These are phyloP conservation scores for Microbotryomycetes sp. DNA, from an alignment of 1,284 basidiomycete species.

Conservation along the genomic window DNA sequence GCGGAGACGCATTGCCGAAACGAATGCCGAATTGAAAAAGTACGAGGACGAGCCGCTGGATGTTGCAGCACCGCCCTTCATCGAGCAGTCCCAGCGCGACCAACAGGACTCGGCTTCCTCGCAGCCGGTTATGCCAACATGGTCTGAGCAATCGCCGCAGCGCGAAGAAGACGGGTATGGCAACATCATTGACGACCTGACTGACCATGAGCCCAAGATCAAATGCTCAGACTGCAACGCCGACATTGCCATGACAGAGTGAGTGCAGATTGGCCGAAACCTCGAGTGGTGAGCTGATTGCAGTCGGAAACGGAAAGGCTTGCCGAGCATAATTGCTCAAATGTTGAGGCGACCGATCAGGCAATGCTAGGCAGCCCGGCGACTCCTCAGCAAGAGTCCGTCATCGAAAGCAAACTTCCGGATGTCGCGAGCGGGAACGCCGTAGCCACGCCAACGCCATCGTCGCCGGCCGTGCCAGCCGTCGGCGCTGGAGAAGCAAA, in stretches of 20 bases:
- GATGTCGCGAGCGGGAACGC: too few species aligned
- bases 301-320: too few species aligned
- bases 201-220: slow-evolving; percentile 18
- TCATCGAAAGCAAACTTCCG: too few species aligned
- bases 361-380: too few species aligned
- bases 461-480: background rate
- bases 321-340: too few species aligned
- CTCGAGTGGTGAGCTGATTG: too few species aligned
- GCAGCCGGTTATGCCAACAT: background rate
- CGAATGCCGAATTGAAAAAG: slow-evolving; percentile 10
- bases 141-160: background rate
- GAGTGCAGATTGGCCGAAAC: background rate
- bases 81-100: background rate
- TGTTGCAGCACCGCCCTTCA: slow-evolving; percentile 1
- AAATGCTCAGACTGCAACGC: slow-evolving; percentile 32
- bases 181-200: background rate
- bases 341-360: too few species aligned
- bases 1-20: background rate
- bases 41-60: slow-evolving; percentile 22
- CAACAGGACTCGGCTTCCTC: too few species aligned
- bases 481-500: background rate
- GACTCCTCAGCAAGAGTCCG: too few species aligned
- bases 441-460: background rate
- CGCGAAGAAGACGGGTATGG: background rate
- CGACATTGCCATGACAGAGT: slow-evolving; percentile 27